Evolutionary conservation across 2,329 filamentous ascomycete species (phyloP), one percentile per base, ranked within the genome.

Genomic region (Penicillium sp.): DNA sequence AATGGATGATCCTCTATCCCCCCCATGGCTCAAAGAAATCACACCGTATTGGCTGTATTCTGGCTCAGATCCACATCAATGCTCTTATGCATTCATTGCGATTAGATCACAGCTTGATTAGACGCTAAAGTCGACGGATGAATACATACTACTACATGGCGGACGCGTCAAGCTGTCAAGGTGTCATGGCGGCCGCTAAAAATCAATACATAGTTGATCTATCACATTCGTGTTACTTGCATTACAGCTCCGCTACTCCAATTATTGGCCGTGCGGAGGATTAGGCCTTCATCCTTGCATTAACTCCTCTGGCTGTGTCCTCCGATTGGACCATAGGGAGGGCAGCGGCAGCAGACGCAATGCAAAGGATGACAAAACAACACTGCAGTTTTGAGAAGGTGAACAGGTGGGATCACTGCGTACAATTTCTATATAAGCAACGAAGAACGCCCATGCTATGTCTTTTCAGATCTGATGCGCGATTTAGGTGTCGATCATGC

Each of bases 21-120:
- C 33, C 49, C 43, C 49, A 52, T 52, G 49, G 49, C 49, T 46
- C 50, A 35, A n/a, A 35, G 49, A 35, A 52, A 35, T 24, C 45
- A 52, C 40, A 46, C 40, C 26, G 40, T 45, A 52, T 52, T 52
- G 50, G 50, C 40, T 52, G 42, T 28, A 43, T 30, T 23, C 18
- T 45, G 24, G 24, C 26, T 45, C 21, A 28, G 24, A 23, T 26
- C 50, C 38, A 45, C 50, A 45, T n/a, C 35, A 40, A 9, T 20
- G 38, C 38, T 42, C n/a, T 42, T 6, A 20, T 20, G 4, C 11
- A 16, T 42, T 42, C 4, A 20, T 6, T 38, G 33, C 3, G 14
- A 11, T 38, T 16, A 11, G 33, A 38, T 42, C 35, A 40, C 26
- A 45, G 24, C 21, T 43, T 30, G 5, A 3, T 40, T 42, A 7